phyloP scores from a whole-genome alignment of 1,284 basidiomycete species.

The Abortiporus biennis region DNA sequence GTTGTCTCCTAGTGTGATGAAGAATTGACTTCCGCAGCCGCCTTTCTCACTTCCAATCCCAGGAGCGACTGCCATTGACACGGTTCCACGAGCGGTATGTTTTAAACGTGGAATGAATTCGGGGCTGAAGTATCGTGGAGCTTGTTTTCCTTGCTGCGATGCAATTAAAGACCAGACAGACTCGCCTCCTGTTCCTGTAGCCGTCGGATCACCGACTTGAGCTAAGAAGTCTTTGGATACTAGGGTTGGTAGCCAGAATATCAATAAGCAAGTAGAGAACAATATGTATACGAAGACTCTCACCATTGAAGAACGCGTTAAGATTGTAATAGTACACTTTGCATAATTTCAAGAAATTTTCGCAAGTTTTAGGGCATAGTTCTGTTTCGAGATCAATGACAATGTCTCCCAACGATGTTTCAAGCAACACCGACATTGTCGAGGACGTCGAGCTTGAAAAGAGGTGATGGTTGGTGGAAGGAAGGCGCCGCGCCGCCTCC shows the following conservation, averaged over 20 bases:
- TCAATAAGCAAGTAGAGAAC: constrained; percentile 4
- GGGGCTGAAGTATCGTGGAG: constrained; percentile 76
- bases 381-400: constrained; percentile 96
- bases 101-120: constrained; percentile 81
- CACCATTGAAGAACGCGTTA: constrained; percentile 96
- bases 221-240: constrained; percentile 97
- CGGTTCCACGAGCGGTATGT: constrained; percentile 82
- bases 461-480: background rate
- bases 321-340: constrained; percentile 96
- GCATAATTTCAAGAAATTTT: constrained; percentile 97
- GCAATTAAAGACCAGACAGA: constrained; percentile 74
- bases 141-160: constrained; percentile 32
- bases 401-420: constrained; percentile 94
- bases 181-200: constrained; percentile 90
- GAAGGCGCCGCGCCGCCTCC: background rate
- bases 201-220: constrained; percentile 93
- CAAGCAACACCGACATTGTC: constrained; percentile 89
- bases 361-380: constrained; percentile 81
- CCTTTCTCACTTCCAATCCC: constrained; percentile 58
- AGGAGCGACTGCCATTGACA: constrained; percentile 93
- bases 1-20: constrained; percentile 86
- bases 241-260: constrained; percentile 25
- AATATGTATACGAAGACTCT: constrained; percentile 21
- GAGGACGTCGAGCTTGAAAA: background rate
- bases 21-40: constrained; percentile 94